Base-by-base conservation (phyloP, 192 early-diverging fungal genomes). In the Coemansia sp. region DNA sequence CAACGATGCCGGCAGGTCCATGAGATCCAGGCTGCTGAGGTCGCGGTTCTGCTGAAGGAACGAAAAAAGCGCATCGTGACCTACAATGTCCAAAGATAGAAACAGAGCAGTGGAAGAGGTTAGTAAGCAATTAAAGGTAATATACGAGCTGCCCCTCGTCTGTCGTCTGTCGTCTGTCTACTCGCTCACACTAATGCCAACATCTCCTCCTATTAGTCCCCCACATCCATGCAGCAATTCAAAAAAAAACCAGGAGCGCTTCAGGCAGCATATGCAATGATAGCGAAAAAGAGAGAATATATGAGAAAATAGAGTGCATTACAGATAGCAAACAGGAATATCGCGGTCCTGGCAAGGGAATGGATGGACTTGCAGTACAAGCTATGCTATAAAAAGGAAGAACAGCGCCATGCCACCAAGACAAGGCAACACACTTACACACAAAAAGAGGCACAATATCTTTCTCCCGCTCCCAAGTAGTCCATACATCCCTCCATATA, bases 1-100 rank as follows among this genome's bases (percentile, higher is more conserved):
- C 11, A 80, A 69, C 62, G 77, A 80, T 1, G 77, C 62, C 3
- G 77, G 77, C 45, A 80, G 65, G 28, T 80, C 77, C 6, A 43
- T 21, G 46, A 80, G 48, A n/a, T 80, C 72, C 14, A 74, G 33
- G 53, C 35, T 80, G 55, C 35, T 62, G 36, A 73, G 34, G 35
- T 80, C 77, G 65, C 77, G 77, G 59, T 80, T 66, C 63, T 71
- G 73, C 34, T 75, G 69, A 43, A 75, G 65, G 59, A 80, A 80
- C 39, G 56, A 39, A 36, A 67, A 59, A 51, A 80, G 65, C 1
- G 60, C 69, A 10, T 69, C 45, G 13, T 74, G 77, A 11, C 72
- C 77, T 80, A 80, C 60, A 70, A 31, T 31, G 23, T 21, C 23
- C 20, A 31, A 13, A n/a, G 26, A 61, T 57, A 39, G 9, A 43